phyloP scores from a whole-genome alignment of 768 basidiomycete genomes.

The Rhizopogon vinicolor region DNA sequence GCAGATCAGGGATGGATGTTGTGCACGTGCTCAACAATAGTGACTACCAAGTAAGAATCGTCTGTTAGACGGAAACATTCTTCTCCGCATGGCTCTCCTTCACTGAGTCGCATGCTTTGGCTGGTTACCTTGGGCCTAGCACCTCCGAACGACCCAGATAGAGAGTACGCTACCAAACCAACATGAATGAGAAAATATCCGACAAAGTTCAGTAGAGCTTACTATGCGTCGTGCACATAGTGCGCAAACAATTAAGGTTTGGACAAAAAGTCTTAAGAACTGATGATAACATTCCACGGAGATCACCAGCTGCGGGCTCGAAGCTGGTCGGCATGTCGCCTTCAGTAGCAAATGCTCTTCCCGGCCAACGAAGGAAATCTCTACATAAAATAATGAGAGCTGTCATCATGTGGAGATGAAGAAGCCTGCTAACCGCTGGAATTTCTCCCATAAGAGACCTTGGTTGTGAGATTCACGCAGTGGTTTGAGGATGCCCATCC shows the following conservation, averaged over 20 bases:
- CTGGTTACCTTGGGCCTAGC: slow-evolving; percentile 18
- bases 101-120: slow-evolving; percentile 20
- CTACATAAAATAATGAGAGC: slow-evolving; percentile 16
- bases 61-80: slow-evolving; percentile 25
- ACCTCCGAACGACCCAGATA: neutral
- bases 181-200: neutral
- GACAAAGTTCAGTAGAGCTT: neutral
- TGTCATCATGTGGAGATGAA: neutral
- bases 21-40: neutral
- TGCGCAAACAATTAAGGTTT: slow-evolving; percentile 38
- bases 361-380: slow-evolving; percentile 37
- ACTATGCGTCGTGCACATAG: slow-evolving; percentile 38
- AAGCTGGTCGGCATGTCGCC: neutral
- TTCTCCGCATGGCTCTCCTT: slow-evolving; percentile 24
- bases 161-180: neutral
- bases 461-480: slow-evolving; percentile 17
- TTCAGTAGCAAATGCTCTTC: slow-evolving; percentile 2
- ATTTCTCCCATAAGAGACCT: slow-evolving; percentile 39
- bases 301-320: slow-evolving; percentile 19
- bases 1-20: neutral
- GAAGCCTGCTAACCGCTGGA: slow-evolving; percentile 33
- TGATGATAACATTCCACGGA: slow-evolving; percentile 28
- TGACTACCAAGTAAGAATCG: neutral
- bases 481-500: slow-evolving; percentile 19
- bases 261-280: slow-evolving; percentile 38